Conservation (phyloP, 768 basidiomycete genomes). For the Amanita brunnescens region DNA sequence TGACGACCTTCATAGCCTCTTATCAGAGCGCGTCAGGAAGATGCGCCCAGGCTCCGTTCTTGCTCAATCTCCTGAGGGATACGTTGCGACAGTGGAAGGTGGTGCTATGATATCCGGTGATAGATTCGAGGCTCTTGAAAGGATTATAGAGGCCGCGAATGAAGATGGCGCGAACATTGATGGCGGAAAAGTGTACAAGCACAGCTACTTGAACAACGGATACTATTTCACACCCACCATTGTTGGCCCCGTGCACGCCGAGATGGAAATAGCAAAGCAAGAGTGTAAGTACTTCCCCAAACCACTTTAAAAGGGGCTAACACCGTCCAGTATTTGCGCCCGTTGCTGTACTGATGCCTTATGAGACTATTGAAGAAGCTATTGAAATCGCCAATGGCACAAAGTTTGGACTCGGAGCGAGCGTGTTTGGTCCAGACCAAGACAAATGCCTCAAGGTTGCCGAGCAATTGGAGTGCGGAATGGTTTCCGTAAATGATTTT, state of each 20-base stretch:
- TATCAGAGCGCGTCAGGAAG: conserved; percentile 54
- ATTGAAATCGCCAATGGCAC: conserved; percentile 85
- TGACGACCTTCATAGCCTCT: conserved; percentile 58
- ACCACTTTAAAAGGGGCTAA: neutral
- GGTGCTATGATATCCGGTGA: conserved; percentile 80
- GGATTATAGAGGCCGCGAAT: conserved; percentile 60
- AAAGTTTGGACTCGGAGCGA: conserved; percentile 84
- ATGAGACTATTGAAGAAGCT: conserved; percentile 77
- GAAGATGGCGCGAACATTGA: conserved; percentile 54
- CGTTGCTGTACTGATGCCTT: conserved; percentile 78
- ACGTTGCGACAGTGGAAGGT: conserved; percentile 67
- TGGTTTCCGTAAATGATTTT: conserved; percentile 97
- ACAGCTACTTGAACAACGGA: conserved; percentile 61
- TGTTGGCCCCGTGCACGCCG: conserved; percentile 63
- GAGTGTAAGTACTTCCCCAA: conserved; percentile 50
- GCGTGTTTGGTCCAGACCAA: conserved; percentile 87
- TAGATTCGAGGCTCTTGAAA: conserved; percentile 62
- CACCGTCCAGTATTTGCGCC: conserved; percentile 76
- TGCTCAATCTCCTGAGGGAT: conserved; percentile 56
- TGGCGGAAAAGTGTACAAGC: conserved; percentile 60
- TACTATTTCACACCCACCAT: conserved; percentile 86
- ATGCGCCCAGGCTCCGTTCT: conserved; percentile 77
- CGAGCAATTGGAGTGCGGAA: conserved; percentile 79
- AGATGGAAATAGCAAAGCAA: conserved; percentile 68
- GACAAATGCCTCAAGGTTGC: conserved; percentile 74